These are phyloP conservation scores for Stachybotrys elegans DNA, from an alignment of 2,329 filamentous ascomycete genomes.

Conservation along the genomic window DNA sequence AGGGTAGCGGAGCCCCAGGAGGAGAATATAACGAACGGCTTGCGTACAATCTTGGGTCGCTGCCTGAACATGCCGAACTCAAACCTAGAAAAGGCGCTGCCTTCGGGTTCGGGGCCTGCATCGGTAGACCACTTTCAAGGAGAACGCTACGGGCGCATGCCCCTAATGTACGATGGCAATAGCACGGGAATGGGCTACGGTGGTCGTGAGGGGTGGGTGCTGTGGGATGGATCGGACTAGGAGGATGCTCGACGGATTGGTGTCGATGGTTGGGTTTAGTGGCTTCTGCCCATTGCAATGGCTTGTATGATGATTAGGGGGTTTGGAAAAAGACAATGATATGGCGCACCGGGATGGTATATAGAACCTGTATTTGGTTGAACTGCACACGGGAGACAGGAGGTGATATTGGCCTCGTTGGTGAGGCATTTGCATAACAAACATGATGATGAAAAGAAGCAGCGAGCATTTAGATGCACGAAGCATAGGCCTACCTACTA, in stretches of 20 bases:
- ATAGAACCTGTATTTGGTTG: too few species aligned
- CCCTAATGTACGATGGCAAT: conserved; percentile 25
- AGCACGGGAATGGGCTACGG: conserved; percentile 19
- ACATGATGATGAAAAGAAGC: too few species aligned
- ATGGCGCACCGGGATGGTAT: too few species aligned
- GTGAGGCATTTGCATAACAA: too few species aligned
- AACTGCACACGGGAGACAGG: too few species aligned
- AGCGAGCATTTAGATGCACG: too few species aligned
- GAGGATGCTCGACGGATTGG: neutral
- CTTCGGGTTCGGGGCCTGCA: conserved; percentile 5
- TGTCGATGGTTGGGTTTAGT: too few species aligned
- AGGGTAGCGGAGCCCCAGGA: conserved; percentile 33
- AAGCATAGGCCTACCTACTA: too few species aligned
- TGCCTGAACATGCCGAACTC: conserved; percentile 39
- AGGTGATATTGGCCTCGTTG: too few species aligned
- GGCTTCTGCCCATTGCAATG: too few species aligned
- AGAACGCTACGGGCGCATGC: conserved; percentile 21
- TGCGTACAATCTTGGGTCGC: conserved; percentile 38
- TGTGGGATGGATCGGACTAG: conserved; percentile 35
- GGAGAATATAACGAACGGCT: conserved; percentile 34
- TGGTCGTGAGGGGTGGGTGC: conserved; percentile 29
- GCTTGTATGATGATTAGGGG: too few species aligned
- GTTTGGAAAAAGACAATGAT: neutral
- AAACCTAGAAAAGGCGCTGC: conserved; percentile 30
- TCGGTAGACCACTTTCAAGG: conserved; percentile 14